Conservation (phyloP, 495 filamentous ascomycete species). For the Penicillium ochrochloron region DNA sequence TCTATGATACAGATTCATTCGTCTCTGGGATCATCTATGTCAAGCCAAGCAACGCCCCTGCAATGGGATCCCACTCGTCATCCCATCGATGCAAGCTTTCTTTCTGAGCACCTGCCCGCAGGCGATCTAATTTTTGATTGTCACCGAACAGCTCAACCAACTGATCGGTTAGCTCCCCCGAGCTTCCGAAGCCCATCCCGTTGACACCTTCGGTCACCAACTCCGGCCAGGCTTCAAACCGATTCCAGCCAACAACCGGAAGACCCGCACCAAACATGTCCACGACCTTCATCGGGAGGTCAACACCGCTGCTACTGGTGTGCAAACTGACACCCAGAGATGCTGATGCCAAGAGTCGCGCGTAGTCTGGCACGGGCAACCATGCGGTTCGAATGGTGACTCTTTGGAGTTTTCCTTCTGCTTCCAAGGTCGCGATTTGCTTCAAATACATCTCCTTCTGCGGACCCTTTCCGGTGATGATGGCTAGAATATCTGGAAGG, state of each 20-base stretch:
- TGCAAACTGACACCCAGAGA: conserved; percentile 92
- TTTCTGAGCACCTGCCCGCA: conserved; percentile 74
- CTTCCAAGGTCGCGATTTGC: conserved; percentile 62
- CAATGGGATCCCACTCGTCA: conserved; percentile 87
- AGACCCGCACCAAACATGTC: conserved; percentile 97
- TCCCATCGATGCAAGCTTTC: conserved; percentile 87
- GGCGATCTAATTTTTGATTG: conserved; percentile 54
- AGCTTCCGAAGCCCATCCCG: conserved; percentile 76
- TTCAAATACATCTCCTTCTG: conserved; percentile 74
- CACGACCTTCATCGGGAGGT: conserved; percentile 98
- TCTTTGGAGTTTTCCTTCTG: conserved; percentile 61
- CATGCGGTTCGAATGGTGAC: conserved; percentile 80
- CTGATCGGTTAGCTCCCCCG: conserved; percentile 60
- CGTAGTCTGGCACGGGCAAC: conserved; percentile 83
- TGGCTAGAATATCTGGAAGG: conserved; percentile 71
- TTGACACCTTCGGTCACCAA: conserved; percentile 85
- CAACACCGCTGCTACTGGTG: conserved; percentile 89
- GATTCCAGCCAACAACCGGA: conserved; percentile 83
- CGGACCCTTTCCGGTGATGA: conserved; percentile 94
- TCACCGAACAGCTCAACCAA: conserved; percentile 66
- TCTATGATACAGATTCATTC: neutral
- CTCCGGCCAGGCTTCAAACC: conserved; percentile 85
- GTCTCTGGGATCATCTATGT: conserved; percentile 14
- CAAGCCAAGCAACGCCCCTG: conserved; percentile 71
- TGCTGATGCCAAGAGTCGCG: conserved; percentile 80